Conservation (phyloP, 2,329 filamentous ascomycete species). For the Alternaria sp. region DNA sequence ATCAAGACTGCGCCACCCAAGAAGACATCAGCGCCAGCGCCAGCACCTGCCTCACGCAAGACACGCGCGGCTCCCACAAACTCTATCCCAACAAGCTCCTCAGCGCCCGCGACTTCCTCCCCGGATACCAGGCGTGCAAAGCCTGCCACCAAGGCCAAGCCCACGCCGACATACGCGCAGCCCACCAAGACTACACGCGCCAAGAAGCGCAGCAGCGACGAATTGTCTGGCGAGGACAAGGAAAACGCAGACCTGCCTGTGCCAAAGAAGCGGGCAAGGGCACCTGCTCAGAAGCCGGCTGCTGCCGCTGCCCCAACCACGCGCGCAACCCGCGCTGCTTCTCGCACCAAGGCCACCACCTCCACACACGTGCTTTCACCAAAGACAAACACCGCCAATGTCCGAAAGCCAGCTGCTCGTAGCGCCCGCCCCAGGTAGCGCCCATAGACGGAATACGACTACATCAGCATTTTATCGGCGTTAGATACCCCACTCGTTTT, state of each 20-base stretch:
- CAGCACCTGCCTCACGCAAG: constrained; percentile 12
- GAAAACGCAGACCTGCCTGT: constrained; percentile 34
- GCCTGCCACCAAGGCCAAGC: constrained; percentile 13
- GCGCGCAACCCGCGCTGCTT: constrained; percentile 31
- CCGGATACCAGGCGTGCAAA: constrained; percentile 14
- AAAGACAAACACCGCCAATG: constrained; percentile 27
- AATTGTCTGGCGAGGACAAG: constrained; percentile 36
- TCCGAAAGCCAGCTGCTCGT: constrained; percentile 25
- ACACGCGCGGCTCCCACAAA: constrained; percentile 14
- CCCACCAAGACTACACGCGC: constrained; percentile 18
- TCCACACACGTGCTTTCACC: constrained; percentile 27
- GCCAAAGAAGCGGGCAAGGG: constrained; percentile 28
- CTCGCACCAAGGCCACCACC: constrained; percentile 24
- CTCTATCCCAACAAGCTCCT: constrained; percentile 5
- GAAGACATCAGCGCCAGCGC: constrained; percentile 7
- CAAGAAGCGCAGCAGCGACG: constrained; percentile 37
- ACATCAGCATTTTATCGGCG: constrained; percentile 20
- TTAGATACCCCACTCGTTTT: constrained; percentile 16
- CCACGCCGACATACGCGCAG: constrained; percentile 8
- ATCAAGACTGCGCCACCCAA: constrained; percentile 19
- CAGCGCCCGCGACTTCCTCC: constrained; percentile 3
- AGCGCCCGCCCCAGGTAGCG: constrained; percentile 26
- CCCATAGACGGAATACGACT: constrained; percentile 17
- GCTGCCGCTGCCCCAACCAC: constrained; percentile 13
- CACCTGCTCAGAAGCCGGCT: constrained; percentile 12